Percentiles rank a stretch among this genome's conserved stretches.
Conservation (phyloP, 2,329 filamentous ascomycete species). For the Colletotrichum sp. region DNA sequence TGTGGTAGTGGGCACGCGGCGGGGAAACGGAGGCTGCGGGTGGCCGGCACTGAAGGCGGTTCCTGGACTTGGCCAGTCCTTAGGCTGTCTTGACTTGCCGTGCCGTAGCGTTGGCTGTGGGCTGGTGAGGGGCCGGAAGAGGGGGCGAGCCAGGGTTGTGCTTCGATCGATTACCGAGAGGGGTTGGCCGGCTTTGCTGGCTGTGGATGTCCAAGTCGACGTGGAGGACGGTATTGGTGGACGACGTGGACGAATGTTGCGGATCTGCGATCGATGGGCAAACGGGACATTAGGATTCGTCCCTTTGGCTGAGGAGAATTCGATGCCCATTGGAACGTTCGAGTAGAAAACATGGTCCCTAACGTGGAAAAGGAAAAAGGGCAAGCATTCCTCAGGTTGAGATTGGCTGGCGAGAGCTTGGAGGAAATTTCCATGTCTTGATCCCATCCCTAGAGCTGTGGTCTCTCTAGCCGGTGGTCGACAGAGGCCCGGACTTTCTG, state of each 20-base stretch:
- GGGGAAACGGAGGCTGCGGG: conserved; percentile 1
- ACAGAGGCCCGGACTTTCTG: background rate
- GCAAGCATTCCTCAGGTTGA: background rate
- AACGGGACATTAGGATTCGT: background rate
- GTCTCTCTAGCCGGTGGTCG: background rate
- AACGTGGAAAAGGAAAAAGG: background rate
- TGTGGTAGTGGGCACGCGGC: background rate
- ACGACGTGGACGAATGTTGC: conserved; percentile 4
- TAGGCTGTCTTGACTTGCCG: conserved; percentile 9
- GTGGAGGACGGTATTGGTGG: background rate
- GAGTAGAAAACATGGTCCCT: background rate
- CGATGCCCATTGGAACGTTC: background rate
- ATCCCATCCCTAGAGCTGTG: background rate
- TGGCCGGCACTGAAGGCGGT: background rate
- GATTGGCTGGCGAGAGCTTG: background rate
- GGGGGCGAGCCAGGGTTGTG: conserved; percentile 1
- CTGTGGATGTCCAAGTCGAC: background rate
- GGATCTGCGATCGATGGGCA: background rate
- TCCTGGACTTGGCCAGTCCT: conserved; percentile 2
- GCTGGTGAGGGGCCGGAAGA: conserved; percentile 4
- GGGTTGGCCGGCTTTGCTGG: background rate
- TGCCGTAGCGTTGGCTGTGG: conserved; percentile 5
- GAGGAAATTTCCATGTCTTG: background rate
- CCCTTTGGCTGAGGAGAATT: background rate
- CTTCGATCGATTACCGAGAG: conserved; percentile 13